Percentiles rank a stretch among this genome's conserved stretches.
Evolutionary conservation across 2,329 filamentous ascomycete genomes (phyloP).

Genomic region (Colletotrichum sp.): DNA sequence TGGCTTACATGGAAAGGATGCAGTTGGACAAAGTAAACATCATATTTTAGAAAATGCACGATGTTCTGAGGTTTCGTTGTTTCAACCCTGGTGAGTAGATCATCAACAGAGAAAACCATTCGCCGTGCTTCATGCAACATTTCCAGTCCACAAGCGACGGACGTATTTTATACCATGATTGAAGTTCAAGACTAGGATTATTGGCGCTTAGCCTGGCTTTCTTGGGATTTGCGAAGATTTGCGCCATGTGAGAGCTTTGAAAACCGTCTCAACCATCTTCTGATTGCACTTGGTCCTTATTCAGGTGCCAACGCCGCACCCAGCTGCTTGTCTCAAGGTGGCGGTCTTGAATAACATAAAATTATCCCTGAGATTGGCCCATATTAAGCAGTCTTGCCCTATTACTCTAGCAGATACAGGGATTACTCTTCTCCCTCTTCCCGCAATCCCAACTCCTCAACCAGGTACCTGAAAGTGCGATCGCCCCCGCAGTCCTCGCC

Average conservation of each 20-base stretch:
- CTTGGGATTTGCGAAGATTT: neutral
- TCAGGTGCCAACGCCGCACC: too few species aligned
- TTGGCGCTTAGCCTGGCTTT: fast-evolving
- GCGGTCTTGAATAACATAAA: neutral
- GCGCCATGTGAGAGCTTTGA: neutral
- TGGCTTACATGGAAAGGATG: too few species aligned
- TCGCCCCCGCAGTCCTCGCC: neutral
- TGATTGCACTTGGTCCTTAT: neutral
- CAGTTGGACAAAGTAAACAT: too few species aligned
- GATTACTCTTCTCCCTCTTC: neutral
- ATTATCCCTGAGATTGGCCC: neutral
- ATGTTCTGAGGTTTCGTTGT: fast-evolving
- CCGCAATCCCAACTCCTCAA: neutral
- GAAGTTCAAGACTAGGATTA: fast-evolving
- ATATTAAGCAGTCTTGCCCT: fast-evolving
- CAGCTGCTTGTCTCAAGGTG: too few species aligned
- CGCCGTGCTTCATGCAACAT: neutral
- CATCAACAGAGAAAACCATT: fast-evolving
- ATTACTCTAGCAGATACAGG: neutral
- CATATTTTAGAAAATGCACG: neutral
- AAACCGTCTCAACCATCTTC: neutral
- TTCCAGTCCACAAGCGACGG: fast-evolving
- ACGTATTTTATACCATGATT: neutral
- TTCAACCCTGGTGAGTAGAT: fast-evolving
- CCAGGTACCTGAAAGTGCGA: neutral